Evolutionary conservation across 345 rosid genomes (phyloP).

Genomic region (Eucalyptus cloeziana): DNA sequence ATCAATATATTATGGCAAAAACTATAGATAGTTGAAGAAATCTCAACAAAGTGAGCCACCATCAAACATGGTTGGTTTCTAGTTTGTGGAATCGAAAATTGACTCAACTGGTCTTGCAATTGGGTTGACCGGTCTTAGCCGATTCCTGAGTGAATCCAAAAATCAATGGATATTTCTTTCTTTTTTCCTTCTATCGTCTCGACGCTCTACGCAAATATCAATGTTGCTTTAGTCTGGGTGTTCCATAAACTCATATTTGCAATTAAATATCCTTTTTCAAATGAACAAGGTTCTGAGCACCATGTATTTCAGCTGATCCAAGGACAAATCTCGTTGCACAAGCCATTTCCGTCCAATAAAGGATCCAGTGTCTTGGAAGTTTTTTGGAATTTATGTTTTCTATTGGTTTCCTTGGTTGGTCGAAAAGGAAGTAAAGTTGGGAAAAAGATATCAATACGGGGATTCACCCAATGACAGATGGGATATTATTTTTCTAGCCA

Average conservation of each 20-base stretch:
- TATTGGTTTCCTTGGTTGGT: neutral
- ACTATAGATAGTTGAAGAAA: neutral
- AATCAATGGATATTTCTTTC: neutral
- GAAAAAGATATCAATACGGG: neutral
- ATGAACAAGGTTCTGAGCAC: neutral
- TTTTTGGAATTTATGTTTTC: neutral
- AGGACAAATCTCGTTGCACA: neutral
- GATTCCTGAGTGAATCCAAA: neutral
- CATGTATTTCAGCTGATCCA: neutral
- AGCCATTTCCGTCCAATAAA: neutral
- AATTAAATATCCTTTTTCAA: neutral
- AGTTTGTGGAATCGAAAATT: neutral
- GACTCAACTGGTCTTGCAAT: rapidly evolving
- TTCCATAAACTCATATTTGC: neutral
- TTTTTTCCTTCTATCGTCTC: neutral
- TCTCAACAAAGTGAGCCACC: neutral
- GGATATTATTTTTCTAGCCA: neutral
- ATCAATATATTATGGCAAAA: neutral
- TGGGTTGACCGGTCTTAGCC: neutral
- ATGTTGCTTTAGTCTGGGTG: neutral
- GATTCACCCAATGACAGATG: neutral
- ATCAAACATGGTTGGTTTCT: neutral
- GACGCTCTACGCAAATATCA: neutral
- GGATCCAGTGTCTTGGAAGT: neutral
- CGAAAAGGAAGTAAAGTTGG: neutral